Conservation (phyloP, 768 basidiomycete species). For the Galerina sulciceps region DNA sequence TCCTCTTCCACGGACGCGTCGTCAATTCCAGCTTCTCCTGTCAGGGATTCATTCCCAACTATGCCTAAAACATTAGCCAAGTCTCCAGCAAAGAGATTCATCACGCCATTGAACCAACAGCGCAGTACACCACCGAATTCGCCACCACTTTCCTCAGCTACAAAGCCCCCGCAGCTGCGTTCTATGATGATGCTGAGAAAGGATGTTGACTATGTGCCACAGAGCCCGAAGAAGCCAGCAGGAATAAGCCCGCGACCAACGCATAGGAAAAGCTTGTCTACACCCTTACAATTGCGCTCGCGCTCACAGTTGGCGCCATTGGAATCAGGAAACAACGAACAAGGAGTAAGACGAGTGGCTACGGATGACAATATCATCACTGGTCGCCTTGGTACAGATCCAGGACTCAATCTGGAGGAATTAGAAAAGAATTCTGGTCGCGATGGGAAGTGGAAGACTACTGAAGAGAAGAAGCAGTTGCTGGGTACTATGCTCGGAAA, state of each 20-base stretch:
- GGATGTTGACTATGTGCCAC: conserved; percentile 76
- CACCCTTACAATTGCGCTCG: background rate
- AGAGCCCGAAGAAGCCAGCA: conserved; percentile 62
- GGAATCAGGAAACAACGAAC: background rate
- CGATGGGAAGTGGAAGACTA: conserved; percentile 49
- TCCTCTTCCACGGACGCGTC: conserved; percentile 45
- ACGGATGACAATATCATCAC: background rate
- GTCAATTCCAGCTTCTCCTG: conserved; percentile 46
- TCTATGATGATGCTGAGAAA: conserved; percentile 68
- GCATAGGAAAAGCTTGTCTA: conserved; percentile 26
- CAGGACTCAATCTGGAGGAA: no score
- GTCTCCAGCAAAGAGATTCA: conserved; percentile 17
- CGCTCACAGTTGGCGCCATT: background rate
- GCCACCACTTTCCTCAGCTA: conserved; percentile 24
- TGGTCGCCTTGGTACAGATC: no score
- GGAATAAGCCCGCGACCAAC: conserved; percentile 14
- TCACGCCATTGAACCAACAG: conserved; percentile 15
- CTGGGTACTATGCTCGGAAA: conserved; percentile 86
- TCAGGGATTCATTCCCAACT: conserved; percentile 12
- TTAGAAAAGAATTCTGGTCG: conserved; percentile 1
- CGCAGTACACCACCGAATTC: conserved; percentile 28
- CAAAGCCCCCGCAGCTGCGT: conserved; percentile 41
- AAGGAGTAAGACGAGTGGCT: conserved; percentile 5
- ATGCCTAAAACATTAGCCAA: background rate
- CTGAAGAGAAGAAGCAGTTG: conserved; percentile 83